Evolutionary conservation across 2,329 filamentous ascomycete species (phyloP), one percentile per base, ranked within the genome.

Genomic region (Colletotrichum simmondsii): DNA sequence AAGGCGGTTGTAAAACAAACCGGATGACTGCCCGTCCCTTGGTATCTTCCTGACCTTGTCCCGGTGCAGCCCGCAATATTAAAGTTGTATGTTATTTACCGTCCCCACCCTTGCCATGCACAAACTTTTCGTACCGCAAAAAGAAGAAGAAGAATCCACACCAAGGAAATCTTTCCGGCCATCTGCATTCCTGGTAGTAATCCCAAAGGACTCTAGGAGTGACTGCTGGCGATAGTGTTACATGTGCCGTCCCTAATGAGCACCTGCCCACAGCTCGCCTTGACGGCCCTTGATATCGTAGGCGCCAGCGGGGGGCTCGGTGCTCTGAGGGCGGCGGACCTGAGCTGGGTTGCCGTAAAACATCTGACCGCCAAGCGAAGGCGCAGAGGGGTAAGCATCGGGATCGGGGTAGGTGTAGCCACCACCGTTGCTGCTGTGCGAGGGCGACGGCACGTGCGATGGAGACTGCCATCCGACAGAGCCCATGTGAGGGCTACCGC

Each of bases 381-480:
- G 87, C 52, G 88, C 87, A 62, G 90, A 88, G 46, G 88, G 88
- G 73, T 92, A 92, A 30, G 91, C 90, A 77, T 97, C 95, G 0
- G 94, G 93, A 77, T 98, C 97, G 8, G 93, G 91, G 79, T 97
- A 98, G 74, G 94, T 91, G 75, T 95, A 95, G 75, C 87, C 87
- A 62, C 88, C 90, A 12, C 71, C 71, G 57, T 86, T 83, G 37
- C 83, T 85, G 77, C 85, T 87, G 74, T 95, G 93, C 10, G 93
- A 92, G 11, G 93, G 91, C 76, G 95, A 91, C 37, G 89, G 89
- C 75, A 91, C 90, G 76, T 95, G 93, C 2, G 92, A 91, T 4
- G 95, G 95, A 5, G 95, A 97, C 76, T 95, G 93, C 95, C 96
- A 98, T 67, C 94, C 93, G 74, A 94, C 89, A 73, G 89, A 91